Conservation (phyloP, 306 rosid genomes). For the Begonia fuchsioides region DNA sequence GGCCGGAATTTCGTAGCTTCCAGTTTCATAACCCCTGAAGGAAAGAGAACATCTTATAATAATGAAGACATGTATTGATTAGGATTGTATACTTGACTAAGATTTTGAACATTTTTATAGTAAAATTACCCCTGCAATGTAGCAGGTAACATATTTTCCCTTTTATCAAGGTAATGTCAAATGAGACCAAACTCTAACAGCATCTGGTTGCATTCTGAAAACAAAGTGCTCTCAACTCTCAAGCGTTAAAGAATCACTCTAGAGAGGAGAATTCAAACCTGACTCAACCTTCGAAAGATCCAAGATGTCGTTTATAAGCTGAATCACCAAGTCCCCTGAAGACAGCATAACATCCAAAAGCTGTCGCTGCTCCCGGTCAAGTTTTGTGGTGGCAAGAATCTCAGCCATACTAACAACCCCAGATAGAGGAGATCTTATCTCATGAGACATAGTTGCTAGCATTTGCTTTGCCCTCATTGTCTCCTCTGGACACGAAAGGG, state of each 20-base stretch:
- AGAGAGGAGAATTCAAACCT: conserved; percentile 33
- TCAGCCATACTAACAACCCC: conserved; percentile 97
- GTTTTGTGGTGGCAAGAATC: conserved; percentile 71
- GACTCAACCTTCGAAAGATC: conserved; percentile 97
- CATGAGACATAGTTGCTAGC: conserved; percentile 97
- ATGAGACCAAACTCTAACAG: too few relatives aligned
- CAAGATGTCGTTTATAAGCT: conserved; percentile 86
- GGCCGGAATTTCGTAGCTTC: conserved; percentile 88
- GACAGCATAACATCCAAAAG: conserved; percentile 80
- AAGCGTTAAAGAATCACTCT: neutral
- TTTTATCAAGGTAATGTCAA: too few relatives aligned
- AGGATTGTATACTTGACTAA: neutral
- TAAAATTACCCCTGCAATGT: neutral
- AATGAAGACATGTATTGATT: neutral
- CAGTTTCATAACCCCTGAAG: conserved; percentile 79
- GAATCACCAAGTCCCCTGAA: conserved; percentile 93
- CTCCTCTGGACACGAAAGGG: conserved; percentile 38
- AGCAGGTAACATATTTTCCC: too few relatives aligned
- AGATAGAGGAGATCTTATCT: conserved; percentile 80
- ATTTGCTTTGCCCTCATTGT: conserved; percentile 97
- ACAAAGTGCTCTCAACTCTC: neutral
- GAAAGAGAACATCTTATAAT: conserved; percentile 5
- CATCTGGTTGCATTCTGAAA: too few relatives aligned
- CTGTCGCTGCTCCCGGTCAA: conserved; percentile 62
- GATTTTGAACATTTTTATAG: neutral